Conservation (phyloP, 2,329 filamentous ascomycete genomes). For the Sporothrix euskadiensis region DNA sequence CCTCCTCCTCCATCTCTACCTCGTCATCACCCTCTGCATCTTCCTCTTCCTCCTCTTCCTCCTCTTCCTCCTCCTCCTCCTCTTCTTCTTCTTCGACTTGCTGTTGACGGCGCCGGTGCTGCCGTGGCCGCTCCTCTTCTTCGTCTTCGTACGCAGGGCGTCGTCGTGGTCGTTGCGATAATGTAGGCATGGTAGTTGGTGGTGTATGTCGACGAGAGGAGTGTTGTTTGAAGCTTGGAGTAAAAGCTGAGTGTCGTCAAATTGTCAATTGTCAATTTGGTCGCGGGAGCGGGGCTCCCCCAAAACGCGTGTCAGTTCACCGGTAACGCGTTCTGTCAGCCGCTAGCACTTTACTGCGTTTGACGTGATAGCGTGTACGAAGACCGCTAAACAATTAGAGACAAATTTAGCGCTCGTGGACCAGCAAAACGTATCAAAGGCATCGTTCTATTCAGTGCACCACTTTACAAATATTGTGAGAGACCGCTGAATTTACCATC, state of each 20-base stretch:
- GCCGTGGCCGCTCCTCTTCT: constrained; percentile 25
- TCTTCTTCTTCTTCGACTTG: constrained; percentile 25
- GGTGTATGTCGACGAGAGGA: not conserved
- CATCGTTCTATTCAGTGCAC: too few relatives aligned
- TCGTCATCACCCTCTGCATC: constrained; percentile 6
- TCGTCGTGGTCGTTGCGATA: constrained; percentile 26
- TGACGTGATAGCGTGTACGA: too few relatives aligned
- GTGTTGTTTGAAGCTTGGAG: not conserved
- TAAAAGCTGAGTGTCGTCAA: constrained; percentile 7
- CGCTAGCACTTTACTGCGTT: not conserved
- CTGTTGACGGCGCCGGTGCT: constrained; percentile 10
- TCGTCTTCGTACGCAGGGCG: constrained; percentile 16
- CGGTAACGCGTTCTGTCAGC: constrained; percentile 5
- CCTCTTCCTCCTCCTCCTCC: constrained; percentile 20
- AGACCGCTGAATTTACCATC: too few relatives aligned
- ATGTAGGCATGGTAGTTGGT: constrained; percentile 20
- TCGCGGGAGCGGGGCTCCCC: constrained; percentile 19
- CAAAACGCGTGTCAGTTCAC: not conserved
- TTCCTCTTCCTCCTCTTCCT: not conserved
- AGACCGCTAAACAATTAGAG: too few relatives aligned
- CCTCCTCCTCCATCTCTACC: not conserved
- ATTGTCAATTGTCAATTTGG: not conserved
- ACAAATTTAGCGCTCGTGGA: too few relatives aligned
- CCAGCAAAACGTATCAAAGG: too few relatives aligned
- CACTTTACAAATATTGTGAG: too few relatives aligned